Evolutionary conservation across 1,284 basidiomycete genomes (phyloP).

Genomic region (Tetrapyrgos nigripes): DNA sequence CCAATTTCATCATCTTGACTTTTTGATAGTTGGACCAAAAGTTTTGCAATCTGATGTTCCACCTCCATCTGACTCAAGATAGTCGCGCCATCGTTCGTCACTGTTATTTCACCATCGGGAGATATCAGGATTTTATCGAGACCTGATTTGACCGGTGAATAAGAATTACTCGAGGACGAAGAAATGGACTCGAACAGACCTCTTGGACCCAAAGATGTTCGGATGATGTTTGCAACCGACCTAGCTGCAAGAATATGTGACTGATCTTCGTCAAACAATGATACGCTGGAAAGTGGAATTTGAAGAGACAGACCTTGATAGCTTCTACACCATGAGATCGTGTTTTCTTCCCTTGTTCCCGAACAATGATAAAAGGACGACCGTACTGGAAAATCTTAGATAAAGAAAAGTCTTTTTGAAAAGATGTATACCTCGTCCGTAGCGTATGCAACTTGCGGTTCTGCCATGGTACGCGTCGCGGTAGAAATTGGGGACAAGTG

Average conservation of each 20-base stretch:
- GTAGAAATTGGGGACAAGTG: constrained; percentile 30
- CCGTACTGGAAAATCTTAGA: constrained; percentile 71
- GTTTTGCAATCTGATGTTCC: constrained; percentile 98
- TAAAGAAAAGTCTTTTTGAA: constrained; percentile 4
- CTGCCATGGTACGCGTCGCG: constrained; percentile 52
- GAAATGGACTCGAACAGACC: constrained; percentile 51
- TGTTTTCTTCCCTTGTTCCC: constrained; percentile 96
- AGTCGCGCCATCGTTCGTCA: constrained; percentile 98
- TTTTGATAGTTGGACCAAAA: constrained; percentile 96
- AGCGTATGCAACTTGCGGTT: constrained; percentile 79
- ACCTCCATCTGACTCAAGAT: constrained; percentile 98
- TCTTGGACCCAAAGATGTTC: constrained; percentile 94
- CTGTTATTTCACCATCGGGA: constrained; percentile 98
- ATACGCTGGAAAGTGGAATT: constrained; percentile 15
- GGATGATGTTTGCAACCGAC: constrained; percentile 94
- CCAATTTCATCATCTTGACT: constrained; percentile 99
- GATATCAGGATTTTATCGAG: constrained; percentile 99
- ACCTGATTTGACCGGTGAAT: constrained; percentile 56
- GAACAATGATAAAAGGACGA: constrained; percentile 95
- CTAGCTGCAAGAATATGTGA: constrained; percentile 94
- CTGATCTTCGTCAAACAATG: constrained; percentile 48
- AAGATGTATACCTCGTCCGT: constrained; percentile 80
- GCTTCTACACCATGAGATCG: constrained; percentile 94
- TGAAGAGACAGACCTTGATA: constrained; percentile 85
- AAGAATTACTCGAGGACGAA: background rate